Evolutionary conservation across 352 stramenopile species (phyloP).

Genomic region (Pythium aphanidermatum): DNA sequence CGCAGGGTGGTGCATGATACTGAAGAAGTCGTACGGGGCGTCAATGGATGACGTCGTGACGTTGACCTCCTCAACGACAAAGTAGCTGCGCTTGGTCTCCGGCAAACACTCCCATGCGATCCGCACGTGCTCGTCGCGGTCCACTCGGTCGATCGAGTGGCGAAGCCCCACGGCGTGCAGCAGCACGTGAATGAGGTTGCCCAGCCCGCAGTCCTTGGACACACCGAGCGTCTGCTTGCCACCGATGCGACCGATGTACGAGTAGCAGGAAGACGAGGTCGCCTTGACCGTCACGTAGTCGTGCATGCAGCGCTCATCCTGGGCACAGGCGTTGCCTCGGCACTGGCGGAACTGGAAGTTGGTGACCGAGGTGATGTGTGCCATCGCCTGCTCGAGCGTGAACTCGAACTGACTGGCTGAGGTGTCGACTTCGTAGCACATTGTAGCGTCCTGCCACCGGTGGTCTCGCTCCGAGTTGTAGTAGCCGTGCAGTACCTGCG

Average conservation of each 20-base stretch:
- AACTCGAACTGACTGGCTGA: slow-evolving; percentile 31
- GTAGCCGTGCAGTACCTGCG: slow-evolving; percentile 62
- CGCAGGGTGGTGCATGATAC: slow-evolving; percentile 76
- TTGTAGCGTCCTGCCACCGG: slow-evolving; percentile 46
- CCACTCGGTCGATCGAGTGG: slow-evolving; percentile 60
- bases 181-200: slow-evolving; percentile 79
- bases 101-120: slow-evolving; percentile 80
- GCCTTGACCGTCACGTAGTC: slow-evolving; percentile 57
- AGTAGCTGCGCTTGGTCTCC: slow-evolving; percentile 51
- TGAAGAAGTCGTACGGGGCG: slow-evolving; percentile 77
- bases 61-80: slow-evolving; percentile 51
- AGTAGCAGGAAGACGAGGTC: slow-evolving; percentile 63
- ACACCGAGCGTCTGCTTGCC: slow-evolving; percentile 54
- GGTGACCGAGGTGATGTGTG: slow-evolving; percentile 52
- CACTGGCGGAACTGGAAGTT: slow-evolving; percentile 64
- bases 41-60: slow-evolving; percentile 7
- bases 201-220: slow-evolving; percentile 57
- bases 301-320: slow-evolving; percentile 36
- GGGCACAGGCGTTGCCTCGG: slow-evolving; percentile 33
- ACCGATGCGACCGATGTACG: slow-evolving; percentile 72
- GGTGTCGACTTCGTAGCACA: slow-evolving; percentile 69
- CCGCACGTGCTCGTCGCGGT: slow-evolving; percentile 70
- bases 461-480: slow-evolving; percentile 76
- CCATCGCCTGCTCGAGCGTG: slow-evolving; percentile 45
- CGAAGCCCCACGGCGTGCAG: slow-evolving; percentile 66